Evolutionary conservation across 495 filamentous ascomycete genomes (phyloP), one percentile per base, ranked within the genome.

Genomic region (Astrothelium macrocarpum): DNA sequence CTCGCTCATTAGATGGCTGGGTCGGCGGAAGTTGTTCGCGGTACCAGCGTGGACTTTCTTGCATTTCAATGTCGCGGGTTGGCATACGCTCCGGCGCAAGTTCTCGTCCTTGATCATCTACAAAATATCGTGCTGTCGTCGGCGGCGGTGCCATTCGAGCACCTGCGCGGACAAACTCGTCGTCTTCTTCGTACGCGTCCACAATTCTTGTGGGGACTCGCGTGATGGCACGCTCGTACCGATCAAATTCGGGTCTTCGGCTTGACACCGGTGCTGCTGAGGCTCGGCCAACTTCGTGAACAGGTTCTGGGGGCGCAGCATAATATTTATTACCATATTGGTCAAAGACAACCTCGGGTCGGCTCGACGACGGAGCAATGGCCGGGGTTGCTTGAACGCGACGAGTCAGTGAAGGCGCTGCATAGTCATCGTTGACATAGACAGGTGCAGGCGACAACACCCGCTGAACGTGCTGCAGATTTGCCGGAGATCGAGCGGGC

Each of bases 361-460:
- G 65, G 9, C 70, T 64, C 14, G 70, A 67, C n/a, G 70, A 72
- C 12, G 72, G 73, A 26, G 66, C 62, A 65, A 71, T 71, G 2
- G 39, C 36, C 1, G 73, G 66, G 59, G 63, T 69, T 63, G 61
- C 7, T 70, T 20, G 53, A 73, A 73, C 34, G 68, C 64, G 49
- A 5, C 49, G 49, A 26, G 49, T 9, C 7, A 20, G 49, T 29
- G 20, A 18, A 9, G 43, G 43, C 43, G 43, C 49, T 56, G 49
- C 7, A 20, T 56, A 56, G 16, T 71, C 66, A 1, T 59, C 39
- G 56, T 67, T 62, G 43, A 63, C 56, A 26, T 63, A 63, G n/a
- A 76, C 76, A 58, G 77, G 65, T 25, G 85, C 77, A 0, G 84
- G 85, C 0, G 84, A 84, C 25, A 80, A 77, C 16, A 82, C 84